Conservation (phyloP, 768 basidiomycete species). For the Tremella fuciformis region DNA sequence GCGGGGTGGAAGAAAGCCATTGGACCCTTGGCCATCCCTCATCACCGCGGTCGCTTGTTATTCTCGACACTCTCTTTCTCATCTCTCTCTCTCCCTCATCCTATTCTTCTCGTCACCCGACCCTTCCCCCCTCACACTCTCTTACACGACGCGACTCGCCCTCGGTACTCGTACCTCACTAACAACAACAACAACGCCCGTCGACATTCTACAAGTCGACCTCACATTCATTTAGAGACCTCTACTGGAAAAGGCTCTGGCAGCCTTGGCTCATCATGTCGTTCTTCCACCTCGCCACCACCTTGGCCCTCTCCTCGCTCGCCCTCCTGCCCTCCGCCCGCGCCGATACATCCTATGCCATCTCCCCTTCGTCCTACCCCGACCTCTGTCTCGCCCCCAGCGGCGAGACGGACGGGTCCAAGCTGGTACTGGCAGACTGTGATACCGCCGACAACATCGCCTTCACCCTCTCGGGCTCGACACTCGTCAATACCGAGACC, state of each 20-base stretch:
- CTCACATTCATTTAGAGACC: conserved; percentile 2
- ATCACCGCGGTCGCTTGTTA: too few relatives aligned
- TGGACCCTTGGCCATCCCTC: too few relatives aligned
- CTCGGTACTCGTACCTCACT: too few relatives aligned
- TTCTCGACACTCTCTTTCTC: background rate
- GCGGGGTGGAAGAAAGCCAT: too few relatives aligned
- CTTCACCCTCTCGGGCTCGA: conserved; percentile 29
- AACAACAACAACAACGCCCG: too few relatives aligned
- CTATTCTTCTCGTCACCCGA: conserved; percentile 7
- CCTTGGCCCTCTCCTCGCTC: conserved; percentile 13
- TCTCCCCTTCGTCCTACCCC: conserved; percentile 33
- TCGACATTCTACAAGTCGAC: too few relatives aligned
- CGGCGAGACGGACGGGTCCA: conserved; percentile 25
- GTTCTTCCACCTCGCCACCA: conserved; percentile 2
- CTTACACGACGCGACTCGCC: conserved; percentile 5
- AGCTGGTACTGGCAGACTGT: conserved; percentile 32
- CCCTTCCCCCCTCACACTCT: conserved; percentile 8
- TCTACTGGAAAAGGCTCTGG: background rate
- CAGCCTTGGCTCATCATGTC: background rate
- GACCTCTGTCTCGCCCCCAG: conserved; percentile 36
- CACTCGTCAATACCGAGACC: conserved; percentile 29
- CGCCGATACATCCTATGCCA: conserved; percentile 27
- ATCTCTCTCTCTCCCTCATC: conserved; percentile 10
- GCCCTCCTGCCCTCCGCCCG: conserved; percentile 21
- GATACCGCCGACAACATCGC: conserved; percentile 30